Conservation (phyloP, 805 yeast species). For the Tetrapisispora arboricola region DNA sequence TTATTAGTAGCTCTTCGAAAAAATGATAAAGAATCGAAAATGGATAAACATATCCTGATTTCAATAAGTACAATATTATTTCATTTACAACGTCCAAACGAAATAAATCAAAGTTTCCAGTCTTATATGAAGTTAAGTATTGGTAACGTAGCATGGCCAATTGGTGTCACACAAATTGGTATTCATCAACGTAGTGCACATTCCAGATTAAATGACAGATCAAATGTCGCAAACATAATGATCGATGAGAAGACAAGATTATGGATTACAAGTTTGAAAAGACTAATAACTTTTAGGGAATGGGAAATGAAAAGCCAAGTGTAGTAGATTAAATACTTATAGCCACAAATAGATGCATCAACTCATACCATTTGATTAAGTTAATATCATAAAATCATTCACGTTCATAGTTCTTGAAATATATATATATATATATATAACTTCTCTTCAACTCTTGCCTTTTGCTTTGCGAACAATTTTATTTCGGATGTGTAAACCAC, state of each 20-base stretch:
- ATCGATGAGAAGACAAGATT: conserved; percentile 61
- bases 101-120: conserved; percentile 34
- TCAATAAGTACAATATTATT: conserved; percentile 51
- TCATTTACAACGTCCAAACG: conserved; percentile 42
- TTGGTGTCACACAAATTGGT: conserved; percentile 71
- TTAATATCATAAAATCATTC: not conserved
- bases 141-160: conserved; percentile 90
- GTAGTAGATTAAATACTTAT: not conserved
- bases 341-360: not conserved
- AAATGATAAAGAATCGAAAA: conserved; percentile 7
- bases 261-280: conserved; percentile 68
- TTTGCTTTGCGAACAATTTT: too few relatives aligned
- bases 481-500: too few relatives aligned
- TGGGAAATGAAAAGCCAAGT: conserved; percentile 6
- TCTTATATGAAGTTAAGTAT: conserved; percentile 66
- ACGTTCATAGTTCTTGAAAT: too few relatives aligned
- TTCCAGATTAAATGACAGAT: conserved; percentile 32
- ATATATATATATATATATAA: too few relatives aligned
- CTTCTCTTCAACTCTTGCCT: too few relatives aligned
- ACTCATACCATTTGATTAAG: not conserved
- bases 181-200: conserved; percentile 68
- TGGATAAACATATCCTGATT: conserved; percentile 35
- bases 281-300: conserved; percentile 49
- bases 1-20: conserved; percentile 45
- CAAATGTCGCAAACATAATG: conserved; percentile 56